Evolutionary conservation across 1,284 basidiomycete genomes (phyloP), one percentile per base, ranked within the genome.

Genomic region (Porodaedalea pini): DNA sequence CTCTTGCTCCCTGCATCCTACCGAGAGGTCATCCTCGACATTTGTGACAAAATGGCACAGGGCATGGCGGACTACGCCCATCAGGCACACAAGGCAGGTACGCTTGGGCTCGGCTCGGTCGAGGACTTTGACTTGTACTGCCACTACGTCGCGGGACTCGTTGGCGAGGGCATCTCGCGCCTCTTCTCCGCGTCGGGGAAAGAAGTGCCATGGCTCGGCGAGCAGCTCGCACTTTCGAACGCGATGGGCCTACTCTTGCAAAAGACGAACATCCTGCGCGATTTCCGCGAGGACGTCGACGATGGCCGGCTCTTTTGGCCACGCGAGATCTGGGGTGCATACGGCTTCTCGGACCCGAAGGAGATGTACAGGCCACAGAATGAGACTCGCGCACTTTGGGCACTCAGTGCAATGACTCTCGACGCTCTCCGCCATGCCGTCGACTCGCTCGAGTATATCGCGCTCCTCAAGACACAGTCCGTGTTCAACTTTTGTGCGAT

Each of bases 401-500:
- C 82, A 2, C 84, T 94, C 68, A 93, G 85, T 66, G 88, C 84
- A 52, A 97, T 98, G 94, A 76, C 95, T 19, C 75, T 96, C 29
- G 93, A 99, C 69, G 92, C 92, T 13, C 78, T 99, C 57, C 75
- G 88, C 41, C 95, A 98, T 67, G 80, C 90, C 10, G 85, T 85
- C 15, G 92, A 94, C 67, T 79, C 90, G 6, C 76, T 99, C 65
- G 96, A 99, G 70, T 99, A 98, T 71, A 79, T 99, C 63, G 79
- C 84, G 25, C 71, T 98, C 49, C 76, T 99, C 65, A 88, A 84
- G 71, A 95, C 92, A 72, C 96, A 98, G 75, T 89, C 81, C 59
- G 85, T 98, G 27, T 99, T 99, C 80, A 93, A 93, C 73, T 99
- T 99, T 74, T 94, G 92, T 66, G 94, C 96, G 2, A 93, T 98